Base-by-base conservation (phyloP, 1,139 yeast species). In the Sugiyamaella pinicola region DNA sequence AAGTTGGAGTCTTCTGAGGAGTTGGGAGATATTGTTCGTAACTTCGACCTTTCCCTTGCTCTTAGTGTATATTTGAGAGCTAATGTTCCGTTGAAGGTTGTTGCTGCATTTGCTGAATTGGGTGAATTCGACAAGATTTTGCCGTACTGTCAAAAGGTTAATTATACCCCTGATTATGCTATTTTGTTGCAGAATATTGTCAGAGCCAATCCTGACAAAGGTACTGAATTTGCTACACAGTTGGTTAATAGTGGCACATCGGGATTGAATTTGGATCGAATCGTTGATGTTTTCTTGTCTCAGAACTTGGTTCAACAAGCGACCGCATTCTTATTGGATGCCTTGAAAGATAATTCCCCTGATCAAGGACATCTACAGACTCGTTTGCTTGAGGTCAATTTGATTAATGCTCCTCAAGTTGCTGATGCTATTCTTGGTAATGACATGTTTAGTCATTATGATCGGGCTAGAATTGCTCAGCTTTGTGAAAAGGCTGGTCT, bases 361-460 rank as follows among this genome's bases (percentile, higher is more conserved):
- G 88, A 93, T 58, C 96, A 93, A 68, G 98, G 97, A 15, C 96
- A 90, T 66, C 78, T 95, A 68, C 99, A 95, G 78, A 95, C 99
- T 13, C 84, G 95, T 67, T 84, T 95, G 51, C 81, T 95, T 64
- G 99, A 95, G 73, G 90, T 88, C 62, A 95, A 95, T 71, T 78
- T 95, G 69, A 73, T 88, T 69, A 95, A 91, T 69, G 99, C 99
- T 9, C 99, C 99, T 49, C 99, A 95, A 78, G 99, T 95, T 54
- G 99, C 99, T 41, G 99, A 95, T 74, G 99, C 99, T 17, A 95
- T 93, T 61, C 80, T 93, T 67, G 97, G 98, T 56, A 93, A 93
- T 72, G 85, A 85, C 58, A 91, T 93, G 90, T 95, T 95, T 74
- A 84, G 93, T 61, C 97, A 91, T 68, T 93, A 89, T 71, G 99